Base-by-base conservation (phyloP, 2,329 filamentous ascomycete species). In the Colletotrichum godetiae region DNA sequence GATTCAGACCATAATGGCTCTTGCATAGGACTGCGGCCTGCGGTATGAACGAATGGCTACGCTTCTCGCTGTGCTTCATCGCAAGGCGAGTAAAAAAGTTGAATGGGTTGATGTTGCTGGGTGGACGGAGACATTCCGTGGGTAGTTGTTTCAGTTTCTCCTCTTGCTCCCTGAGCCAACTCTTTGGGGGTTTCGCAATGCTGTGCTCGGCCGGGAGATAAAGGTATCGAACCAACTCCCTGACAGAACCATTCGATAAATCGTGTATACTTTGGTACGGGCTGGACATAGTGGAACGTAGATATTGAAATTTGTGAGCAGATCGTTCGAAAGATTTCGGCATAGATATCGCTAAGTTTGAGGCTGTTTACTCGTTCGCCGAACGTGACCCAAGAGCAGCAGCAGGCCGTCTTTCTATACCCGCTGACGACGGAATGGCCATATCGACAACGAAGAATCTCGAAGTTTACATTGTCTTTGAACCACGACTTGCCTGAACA, bases 1-100 rank as follows among this genome's bases (percentile, higher is more conserved):
- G 80, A 53, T 88, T 81, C 5, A 89, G 81, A 0, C 46, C 66
- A 29, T 80, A 75, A 76, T 89, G 87, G 4, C 76, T 77, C 6
- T 65, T 15, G 75, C 87, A 89, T 4, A 89, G 79, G 8, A 80
- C 76, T 13, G 84, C 83, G 12, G 75, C 76, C 19, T 80, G 76
- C 6, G 79, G 74, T 8, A 79, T 67, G 55, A 76, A 75, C 1
- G 77, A 67, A 1, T 80, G 72, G 42, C 75, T 74, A 60, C 79
- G 71, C 22, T 76, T 70, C 66, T 81, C 79, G n/a, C 75, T 76
- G 15, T 84, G 67, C 53, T 77, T 79, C 55, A 82, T 77, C 24
- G 79, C 76, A 4, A 84, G 67, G 6, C 84, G 81, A 53, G 78
- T 76, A 7, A 85, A 59, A 1, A 80, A 37, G 42, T 77, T 80